These are phyloP conservation scores for Russula olivacea DNA, from an alignment of 768 basidiomycete genomes.

Conservation along the genomic window DNA sequence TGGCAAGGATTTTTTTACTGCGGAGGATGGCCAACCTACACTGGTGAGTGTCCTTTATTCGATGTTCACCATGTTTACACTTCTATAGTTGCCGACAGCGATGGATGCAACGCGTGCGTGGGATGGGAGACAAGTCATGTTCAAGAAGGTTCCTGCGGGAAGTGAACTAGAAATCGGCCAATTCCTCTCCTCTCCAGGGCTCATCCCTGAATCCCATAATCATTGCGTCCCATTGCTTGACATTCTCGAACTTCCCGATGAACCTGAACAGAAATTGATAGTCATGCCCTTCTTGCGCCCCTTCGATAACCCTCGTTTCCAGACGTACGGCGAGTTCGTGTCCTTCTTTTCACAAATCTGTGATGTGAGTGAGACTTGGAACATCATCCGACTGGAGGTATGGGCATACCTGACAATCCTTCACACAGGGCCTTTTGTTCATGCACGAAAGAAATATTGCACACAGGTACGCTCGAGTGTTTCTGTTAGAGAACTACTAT, in stretches of 20 bases:
- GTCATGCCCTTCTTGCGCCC: conserved; percentile 22
- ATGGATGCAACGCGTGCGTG: conserved; percentile 20
- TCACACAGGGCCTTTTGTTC: conserved; percentile 26
- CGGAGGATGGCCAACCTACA: conserved; percentile 6
- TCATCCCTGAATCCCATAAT: conserved; percentile 1
- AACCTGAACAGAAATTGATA: conserved; percentile 5
- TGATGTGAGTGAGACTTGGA: conserved; percentile 10
- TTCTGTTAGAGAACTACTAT: not conserved
- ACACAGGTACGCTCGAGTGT: conserved; percentile 29
- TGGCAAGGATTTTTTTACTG: not conserved
- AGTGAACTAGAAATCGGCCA: not conserved
- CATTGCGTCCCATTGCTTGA: conserved; percentile 21
- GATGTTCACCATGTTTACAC: not conserved
- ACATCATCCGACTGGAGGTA: not conserved
- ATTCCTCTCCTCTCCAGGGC: conserved; percentile 8
- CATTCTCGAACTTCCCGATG: not conserved
- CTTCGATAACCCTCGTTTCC: conserved; percentile 19
- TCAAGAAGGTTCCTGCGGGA: conserved; percentile 16
- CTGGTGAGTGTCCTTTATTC: not conserved
- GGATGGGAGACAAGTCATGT: conserved; percentile 22
- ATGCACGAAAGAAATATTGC: conserved; percentile 28
- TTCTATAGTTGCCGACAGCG: not conserved
- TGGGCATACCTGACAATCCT: not conserved
- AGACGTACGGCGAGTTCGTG: conserved; percentile 22
- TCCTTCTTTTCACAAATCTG: conserved; percentile 21